Evolutionary conservation across 768 basidiomycete species (phyloP), one percentile per base, ranked within the genome.

Genomic region (Cubamyces sp.): DNA sequence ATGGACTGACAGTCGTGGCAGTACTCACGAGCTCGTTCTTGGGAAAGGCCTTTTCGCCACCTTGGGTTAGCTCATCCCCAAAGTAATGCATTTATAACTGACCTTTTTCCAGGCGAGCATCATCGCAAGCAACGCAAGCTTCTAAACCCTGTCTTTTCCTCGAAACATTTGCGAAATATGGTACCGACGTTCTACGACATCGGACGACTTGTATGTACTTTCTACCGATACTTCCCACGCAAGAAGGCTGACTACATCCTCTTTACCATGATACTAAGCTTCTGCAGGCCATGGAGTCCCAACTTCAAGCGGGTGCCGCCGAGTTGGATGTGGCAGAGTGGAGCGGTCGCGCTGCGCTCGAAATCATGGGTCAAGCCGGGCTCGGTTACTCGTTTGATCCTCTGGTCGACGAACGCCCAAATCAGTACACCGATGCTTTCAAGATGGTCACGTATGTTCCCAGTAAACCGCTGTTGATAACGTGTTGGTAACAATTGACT

Each of bases 1-100:
- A n/a, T n/a, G n/a, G n/a, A n/a, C n/a, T n/a, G n/a, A n/a, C n/a
- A n/a, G n/a, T n/a, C n/a, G n/a, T n/a, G n/a, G 14, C 57, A 84
- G 82, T 56, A 76, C 75, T 1, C 83, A 82, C 65, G 76, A 76
- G 60, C 67, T 79, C 15, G 76, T 82, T 30, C 82, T 84, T 65
- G 82, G 82, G 0, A 77, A 79, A 3, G 81, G 81, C 1, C 64
- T 82, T 26, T 76, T 83, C 12, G 59, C 71, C 2, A 69, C 69
- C 0, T 39, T 47, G 11, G 69, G 69, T 67, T 8, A 14, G 6
- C 21, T 43, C n/a, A 16, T 5, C 7, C 46, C 25, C 30, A n/a
- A n/a, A n/a, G n/a, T n/a, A n/a, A n/a, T n/a, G n/a, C n/a, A n/a
- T n/a, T n/a, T n/a, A n/a, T n/a, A n/a, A n/a, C n/a, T n/a, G n/a